A percentile compares a stretch with the other conserved stretches of the same genome.
These are phyloP conservation scores for Cunninghamia lanceolata DNA, from an alignment of 75 land plant genomes.

Conservation along the genomic window DNA sequence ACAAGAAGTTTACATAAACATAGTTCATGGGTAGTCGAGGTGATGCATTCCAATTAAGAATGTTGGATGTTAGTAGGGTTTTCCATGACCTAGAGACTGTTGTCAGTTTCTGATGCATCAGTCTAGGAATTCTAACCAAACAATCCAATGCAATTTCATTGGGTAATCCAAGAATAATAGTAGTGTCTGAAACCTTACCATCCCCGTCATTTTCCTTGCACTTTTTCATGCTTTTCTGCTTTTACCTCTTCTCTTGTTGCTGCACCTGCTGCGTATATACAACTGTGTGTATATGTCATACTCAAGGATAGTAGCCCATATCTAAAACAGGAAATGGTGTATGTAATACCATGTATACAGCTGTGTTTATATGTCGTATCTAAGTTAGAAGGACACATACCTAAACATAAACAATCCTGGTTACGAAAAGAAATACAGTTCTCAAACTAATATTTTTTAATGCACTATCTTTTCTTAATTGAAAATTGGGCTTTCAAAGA, in stretches of 20 bases:
- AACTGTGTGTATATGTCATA: too few species aligned
- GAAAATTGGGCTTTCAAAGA: neutral
- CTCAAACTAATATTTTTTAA: too few species aligned
- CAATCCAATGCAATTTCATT: constrained; percentile 12
- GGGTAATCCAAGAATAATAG: constrained; percentile 4
- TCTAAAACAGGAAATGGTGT: too few species aligned
- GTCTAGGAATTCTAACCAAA: neutral
- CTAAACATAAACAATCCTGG: too few species aligned
- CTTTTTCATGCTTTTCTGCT: neutral
- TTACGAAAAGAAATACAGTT: too few species aligned
- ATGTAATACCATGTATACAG: too few species aligned
- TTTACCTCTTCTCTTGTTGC: neutral
- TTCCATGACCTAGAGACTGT: constrained; percentile 8
- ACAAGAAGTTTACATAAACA: neutral
- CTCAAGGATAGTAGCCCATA: too few species aligned
- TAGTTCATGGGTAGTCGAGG: neutral
- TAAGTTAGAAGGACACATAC: too few species aligned
- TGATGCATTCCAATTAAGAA: neutral
- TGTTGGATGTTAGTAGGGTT: neutral
- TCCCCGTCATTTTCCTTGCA: neutral
- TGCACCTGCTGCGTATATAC: neutral
- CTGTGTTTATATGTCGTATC: too few species aligned
- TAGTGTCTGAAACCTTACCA: neutral
- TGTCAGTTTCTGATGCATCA: neutral
- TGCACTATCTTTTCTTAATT: too few species aligned